Evolutionary conservation across 2,329 filamentous ascomycete genomes (phyloP).

Genomic region (Phaeoacremonium minimum): DNA sequence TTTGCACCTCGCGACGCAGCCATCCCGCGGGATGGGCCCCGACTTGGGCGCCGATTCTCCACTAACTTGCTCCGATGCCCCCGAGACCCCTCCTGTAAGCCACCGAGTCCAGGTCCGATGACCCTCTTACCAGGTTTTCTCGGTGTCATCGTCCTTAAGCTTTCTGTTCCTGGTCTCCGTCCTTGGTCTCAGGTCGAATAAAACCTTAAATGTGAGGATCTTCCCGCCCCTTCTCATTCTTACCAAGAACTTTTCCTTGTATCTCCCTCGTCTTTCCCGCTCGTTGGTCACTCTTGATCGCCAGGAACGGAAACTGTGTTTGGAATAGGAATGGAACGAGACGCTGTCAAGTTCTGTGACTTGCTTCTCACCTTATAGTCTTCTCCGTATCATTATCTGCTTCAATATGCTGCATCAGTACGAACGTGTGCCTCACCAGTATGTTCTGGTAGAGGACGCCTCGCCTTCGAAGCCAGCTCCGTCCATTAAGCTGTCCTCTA

Average conservation of each 20-base stretch:
- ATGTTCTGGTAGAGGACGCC: constrained; percentile 12
- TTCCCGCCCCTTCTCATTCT: no score
- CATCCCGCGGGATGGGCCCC: constrained; percentile 7
- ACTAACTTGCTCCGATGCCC: constrained; percentile 1
- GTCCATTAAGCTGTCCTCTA: constrained; percentile 35
- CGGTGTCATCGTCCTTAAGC: not conserved
- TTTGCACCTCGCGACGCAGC: not conserved
- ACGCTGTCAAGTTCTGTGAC: no score
- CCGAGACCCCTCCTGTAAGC: constrained; percentile 4
- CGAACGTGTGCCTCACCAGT: constrained; percentile 18
- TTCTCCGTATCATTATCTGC: no score
- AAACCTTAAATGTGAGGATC: no score
- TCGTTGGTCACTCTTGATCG: no score
- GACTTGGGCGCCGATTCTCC: constrained; percentile 1
- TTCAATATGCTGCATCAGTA: constrained; percentile 17
- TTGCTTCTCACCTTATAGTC: no score
- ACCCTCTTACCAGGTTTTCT: constrained; percentile 2
- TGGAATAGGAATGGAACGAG: no score
- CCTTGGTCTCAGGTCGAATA: no score
- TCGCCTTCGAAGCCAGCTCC: constrained; percentile 10
- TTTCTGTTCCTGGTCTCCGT: no score
- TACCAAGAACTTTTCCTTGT: no score
- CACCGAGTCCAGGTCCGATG: constrained; percentile 4
- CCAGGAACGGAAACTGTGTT: no score
- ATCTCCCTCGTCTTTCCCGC: no score